Conservation (phyloP, 768 basidiomycete species). For the Rhizopogon salebrosus region DNA sequence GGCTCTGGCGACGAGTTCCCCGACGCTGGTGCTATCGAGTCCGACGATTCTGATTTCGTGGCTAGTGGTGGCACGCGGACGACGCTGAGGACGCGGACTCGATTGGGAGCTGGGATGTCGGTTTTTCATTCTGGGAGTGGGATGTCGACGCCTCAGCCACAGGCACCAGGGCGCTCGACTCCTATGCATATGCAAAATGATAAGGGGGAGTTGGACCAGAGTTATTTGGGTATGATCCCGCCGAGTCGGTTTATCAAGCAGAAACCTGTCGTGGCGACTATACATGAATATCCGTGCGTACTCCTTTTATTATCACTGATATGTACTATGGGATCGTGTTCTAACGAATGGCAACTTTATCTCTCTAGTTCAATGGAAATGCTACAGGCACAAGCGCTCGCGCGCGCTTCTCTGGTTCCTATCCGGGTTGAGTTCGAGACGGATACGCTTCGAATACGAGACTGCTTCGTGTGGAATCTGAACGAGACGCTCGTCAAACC, state of each 20-base stretch:
- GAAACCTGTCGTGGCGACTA: slow-evolving; percentile 50
- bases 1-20: slow-evolving; percentile 79
- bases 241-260: slow-evolving; percentile 73
- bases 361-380: slow-evolving; percentile 53
- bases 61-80: slow-evolving; percentile 61
- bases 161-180: slow-evolving; percentile 14
- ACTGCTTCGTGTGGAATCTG: slow-evolving; percentile 95
- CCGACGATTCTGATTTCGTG: slow-evolving; percentile 79
- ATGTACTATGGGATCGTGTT: slow-evolving; percentile 3
- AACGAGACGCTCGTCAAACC: slow-evolving; percentile 85
- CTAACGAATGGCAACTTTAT: not conserved
- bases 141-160: slow-evolving; percentile 28
- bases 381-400: slow-evolving; percentile 57
- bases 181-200: slow-evolving; percentile 19
- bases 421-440: slow-evolving; percentile 95
- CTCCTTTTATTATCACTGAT: not conserved
- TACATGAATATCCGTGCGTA: slow-evolving; percentile 74
- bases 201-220: slow-evolving; percentile 73
- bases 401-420: slow-evolving; percentile 63
- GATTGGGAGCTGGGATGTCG: slow-evolving; percentile 43
- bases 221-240: slow-evolving; percentile 83
- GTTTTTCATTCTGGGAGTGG: slow-evolving; percentile 53
- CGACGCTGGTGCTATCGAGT: slow-evolving; percentile 77
- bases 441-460: slow-evolving; percentile 85
- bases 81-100: slow-evolving; percentile 41